Evolutionary conservation across 2,329 filamentous ascomycete species (phyloP).

Genomic region (Didymosphaeria variabile): DNA sequence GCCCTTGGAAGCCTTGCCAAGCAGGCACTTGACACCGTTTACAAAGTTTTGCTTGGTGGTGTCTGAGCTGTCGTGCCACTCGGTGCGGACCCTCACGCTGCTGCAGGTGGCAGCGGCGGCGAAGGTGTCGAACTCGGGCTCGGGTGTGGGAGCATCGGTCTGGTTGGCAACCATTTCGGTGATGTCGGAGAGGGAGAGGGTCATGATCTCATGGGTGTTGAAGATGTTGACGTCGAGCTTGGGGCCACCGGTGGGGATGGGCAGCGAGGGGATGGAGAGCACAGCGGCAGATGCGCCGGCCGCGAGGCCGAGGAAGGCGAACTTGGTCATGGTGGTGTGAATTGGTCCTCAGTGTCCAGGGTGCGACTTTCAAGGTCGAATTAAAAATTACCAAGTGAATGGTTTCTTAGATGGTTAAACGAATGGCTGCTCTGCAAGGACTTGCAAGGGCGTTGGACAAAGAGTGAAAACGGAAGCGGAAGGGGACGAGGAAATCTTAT

Average conservation of each 20-base stretch:
- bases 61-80: constrained; percentile 42
- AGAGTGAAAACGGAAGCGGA: background rate
- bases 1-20: constrained; percentile 32
- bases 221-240: background rate
- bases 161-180: constrained; percentile 8
- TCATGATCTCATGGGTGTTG: constrained; percentile 9
- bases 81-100: constrained; percentile 39
- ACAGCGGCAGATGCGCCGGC: constrained; percentile 9
- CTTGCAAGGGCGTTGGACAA: constrained; percentile 14
- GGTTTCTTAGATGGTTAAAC: constrained; percentile 10
- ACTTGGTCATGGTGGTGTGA: constrained; percentile 9
- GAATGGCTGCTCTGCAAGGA: constrained; percentile 11
- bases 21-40: constrained; percentile 42
- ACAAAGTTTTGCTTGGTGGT: constrained; percentile 37
- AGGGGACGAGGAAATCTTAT: constrained; percentile 13
- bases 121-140: constrained; percentile 7
- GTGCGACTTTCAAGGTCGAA: background rate
- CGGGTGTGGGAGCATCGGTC: background rate
- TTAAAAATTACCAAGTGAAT: constrained; percentile 18
- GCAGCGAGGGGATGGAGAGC: constrained; percentile 2
- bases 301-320: constrained; percentile 9
- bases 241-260: constrained; percentile 9
- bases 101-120: constrained; percentile 31
- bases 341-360: constrained; percentile 1
- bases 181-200: constrained; percentile 9